Evolutionary conservation across 139 green algal genomes (phyloP), one percentile per base, ranked within the genome.

Genomic region (Tetraselmis chui): DNA sequence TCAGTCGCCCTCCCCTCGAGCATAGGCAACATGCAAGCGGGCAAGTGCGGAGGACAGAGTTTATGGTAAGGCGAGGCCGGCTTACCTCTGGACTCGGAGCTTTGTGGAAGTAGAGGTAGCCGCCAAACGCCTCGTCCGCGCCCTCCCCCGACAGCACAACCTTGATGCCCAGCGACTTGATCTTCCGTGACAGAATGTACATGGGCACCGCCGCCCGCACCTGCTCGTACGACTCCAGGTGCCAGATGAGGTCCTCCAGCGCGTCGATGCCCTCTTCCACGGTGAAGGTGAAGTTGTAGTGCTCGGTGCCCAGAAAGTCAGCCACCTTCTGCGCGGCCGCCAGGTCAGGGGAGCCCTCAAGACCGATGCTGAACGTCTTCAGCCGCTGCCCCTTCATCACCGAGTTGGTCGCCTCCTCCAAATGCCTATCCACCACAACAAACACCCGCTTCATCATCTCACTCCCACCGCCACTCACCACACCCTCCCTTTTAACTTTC

Each of bases 71-170:
- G 76, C 58, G 76, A 29, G 28, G 24, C 23, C 22, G 82, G 23
- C 78, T 92, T 83, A 90, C 90, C 24, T 32, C 81, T 75, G 89
- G 87, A 86, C 80, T 92, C 74, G 96, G 96, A 2, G 95, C 95
- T 83, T 98, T 98, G 92, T 97, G 95, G 89, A 98, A 98, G 90
- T 97, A 98, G 24, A 98, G 91, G 92, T 99, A 99, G 26, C 97
- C 97, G 2, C 96, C 97, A 82, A 98, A 96, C 23, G 96, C 87
- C 86, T 99, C 97, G 82, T 99, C 97, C 0, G 91, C 92, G 76
- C 97, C 97, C 91, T 99, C 97, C 2, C 97, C 97, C 0, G 86
- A 94, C 29, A 99, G 87, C 82, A 99, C 96, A 90, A 99, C 96
- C 90, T 98, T 98, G 79, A 96, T 91, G 29, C 95, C 95, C 59